Conservation (phyloP, 345 rosid species). For the Linum lewisii region DNA sequence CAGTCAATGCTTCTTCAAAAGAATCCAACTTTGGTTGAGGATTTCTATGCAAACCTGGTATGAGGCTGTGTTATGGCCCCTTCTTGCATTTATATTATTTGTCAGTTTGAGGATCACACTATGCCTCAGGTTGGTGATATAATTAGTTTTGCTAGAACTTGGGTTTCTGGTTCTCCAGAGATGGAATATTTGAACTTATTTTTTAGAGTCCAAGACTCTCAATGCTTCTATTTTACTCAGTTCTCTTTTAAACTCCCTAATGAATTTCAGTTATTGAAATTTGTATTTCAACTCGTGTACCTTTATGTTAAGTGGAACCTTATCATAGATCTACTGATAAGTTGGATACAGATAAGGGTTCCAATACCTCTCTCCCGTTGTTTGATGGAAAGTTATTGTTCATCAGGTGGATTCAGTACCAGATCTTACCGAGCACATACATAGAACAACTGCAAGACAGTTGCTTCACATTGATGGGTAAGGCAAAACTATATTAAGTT, state of each 20-base stretch:
- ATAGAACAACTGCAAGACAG: conserved; percentile 77
- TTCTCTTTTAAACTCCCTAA: not conserved
- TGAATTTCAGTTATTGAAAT: not conserved
- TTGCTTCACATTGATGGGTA: conserved; percentile 94
- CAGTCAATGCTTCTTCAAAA: conserved; percentile 86
- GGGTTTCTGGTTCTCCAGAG: not conserved
- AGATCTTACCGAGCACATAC: conserved; percentile 66
- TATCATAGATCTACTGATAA: not conserved
- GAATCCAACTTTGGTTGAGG: conserved; percentile 74
- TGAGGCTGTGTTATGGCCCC: conserved; percentile 2
- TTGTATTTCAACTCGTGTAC: not conserved
- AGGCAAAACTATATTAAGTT: conserved; percentile 12
- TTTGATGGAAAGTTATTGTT: conserved; percentile 15
- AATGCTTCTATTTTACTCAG: not conserved
- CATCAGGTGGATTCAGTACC: conserved; percentile 85
- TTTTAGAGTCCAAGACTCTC: too few species aligned
- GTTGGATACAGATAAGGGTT: not conserved
- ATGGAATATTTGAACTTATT: too few species aligned
- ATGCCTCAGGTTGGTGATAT: not conserved
- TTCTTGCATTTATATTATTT: not conserved
- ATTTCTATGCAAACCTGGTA: conserved; percentile 76
- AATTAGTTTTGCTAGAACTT: not conserved
- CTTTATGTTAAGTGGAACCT: not conserved
- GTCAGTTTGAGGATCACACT: not conserved
- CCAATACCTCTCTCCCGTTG: not conserved